Conservation (phyloP, 805 yeast genomes). For the Metschnikowia corniflorae region DNA sequence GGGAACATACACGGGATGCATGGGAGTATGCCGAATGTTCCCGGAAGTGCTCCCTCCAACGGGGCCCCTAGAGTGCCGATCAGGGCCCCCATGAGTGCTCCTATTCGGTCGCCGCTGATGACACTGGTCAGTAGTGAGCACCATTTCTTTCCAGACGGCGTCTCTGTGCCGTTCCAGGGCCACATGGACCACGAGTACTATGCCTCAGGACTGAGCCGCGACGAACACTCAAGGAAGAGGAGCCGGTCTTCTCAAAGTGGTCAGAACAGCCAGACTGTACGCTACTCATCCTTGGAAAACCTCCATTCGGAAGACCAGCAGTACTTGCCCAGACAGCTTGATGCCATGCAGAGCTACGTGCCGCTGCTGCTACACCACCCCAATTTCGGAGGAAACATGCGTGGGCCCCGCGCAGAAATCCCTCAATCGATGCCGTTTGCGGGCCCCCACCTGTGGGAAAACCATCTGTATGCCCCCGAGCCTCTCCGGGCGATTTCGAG, state of each 20-base stretch:
- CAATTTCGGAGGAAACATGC: constrained; percentile 1
- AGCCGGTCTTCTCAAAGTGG: constrained; percentile 3
- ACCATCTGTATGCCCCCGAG: constrained; percentile 1
- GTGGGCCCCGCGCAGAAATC: constrained; percentile 1
- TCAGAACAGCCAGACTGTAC: background rate
- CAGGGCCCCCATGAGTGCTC: constrained; percentile 4
- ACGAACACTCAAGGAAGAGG: constrained; percentile 6
- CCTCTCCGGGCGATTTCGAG: background rate
- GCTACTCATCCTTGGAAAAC: background rate
- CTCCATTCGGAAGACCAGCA: constrained; percentile 1
- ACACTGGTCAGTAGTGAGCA: background rate
- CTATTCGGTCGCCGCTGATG: constrained; percentile 1
- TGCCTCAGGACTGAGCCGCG: background rate
- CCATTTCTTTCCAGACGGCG: background rate
- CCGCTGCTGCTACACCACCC: constrained; percentile 7
- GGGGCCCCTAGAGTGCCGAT: background rate
- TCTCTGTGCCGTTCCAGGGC: background rate
- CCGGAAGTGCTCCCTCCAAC: background rate
- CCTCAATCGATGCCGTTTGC: background rate
- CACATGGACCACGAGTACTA: background rate
- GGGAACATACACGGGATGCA: too few relatives aligned
- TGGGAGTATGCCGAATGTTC: too few relatives aligned
- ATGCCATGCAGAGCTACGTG: constrained; percentile 1
- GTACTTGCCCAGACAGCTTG: background rate
- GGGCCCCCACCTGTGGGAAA: background rate